Conservation (phyloP, 31 red algal genomes). For the Odonthalia washingtoniensis region DNA sequence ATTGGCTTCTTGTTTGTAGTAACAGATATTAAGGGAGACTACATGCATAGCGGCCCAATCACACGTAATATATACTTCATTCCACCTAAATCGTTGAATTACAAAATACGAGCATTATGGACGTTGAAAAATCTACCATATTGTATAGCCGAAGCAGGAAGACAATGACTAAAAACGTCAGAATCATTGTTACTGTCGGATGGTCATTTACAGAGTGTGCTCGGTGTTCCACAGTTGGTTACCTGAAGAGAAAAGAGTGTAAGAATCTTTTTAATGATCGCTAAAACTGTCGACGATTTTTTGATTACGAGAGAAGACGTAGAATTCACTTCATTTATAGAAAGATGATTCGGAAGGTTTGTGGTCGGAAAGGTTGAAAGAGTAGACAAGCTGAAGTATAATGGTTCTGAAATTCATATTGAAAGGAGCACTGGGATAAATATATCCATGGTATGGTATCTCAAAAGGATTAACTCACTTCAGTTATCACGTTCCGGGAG, state of each 20-base stretch:
- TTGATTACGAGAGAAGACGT: neutral
- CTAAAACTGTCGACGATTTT: neutral
- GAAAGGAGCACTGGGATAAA: no score
- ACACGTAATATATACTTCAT: neutral
- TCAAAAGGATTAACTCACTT: no score
- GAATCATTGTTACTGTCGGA: neutral
- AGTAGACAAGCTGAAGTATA: no score
- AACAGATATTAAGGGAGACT: neutral
- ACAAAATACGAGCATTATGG: neutral
- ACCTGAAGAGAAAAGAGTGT: neutral
- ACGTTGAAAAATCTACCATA: slow-evolving; percentile 5
- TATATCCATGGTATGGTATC: no score
- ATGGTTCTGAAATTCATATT: no score
- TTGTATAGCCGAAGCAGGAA: slow-evolving; percentile 2
- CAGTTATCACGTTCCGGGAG: no score
- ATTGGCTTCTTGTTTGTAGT: neutral
- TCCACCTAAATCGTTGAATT: neutral
- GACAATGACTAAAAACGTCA: neutral
- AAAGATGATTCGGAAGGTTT: neutral
- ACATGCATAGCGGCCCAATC: neutral
- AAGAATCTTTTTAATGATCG: neutral
- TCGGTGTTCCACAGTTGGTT: neutral
- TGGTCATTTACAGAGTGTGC: neutral
- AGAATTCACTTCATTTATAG: neutral
- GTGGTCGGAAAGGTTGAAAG: neutral